A percentile compares a stretch with the other conserved stretches of the same genome.
Conservation (phyloP, 2,329 filamentous ascomycete species). For the Trichophaea hybrida region DNA sequence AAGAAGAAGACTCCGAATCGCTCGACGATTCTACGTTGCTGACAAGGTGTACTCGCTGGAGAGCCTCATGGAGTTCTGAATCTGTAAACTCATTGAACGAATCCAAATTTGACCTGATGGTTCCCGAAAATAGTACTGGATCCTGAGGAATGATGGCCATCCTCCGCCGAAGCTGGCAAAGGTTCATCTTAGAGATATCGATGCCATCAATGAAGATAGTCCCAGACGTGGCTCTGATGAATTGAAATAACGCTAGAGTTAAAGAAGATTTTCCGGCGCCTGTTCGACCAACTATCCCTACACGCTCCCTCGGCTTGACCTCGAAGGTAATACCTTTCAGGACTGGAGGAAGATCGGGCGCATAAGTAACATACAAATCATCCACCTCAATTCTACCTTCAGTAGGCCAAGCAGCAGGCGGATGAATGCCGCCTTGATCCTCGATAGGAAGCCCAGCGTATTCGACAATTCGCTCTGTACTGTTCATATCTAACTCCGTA, state of each 20-base stretch:
- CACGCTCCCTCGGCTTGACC: constrained; percentile 50
- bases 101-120: constrained; percentile 61
- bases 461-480: constrained; percentile 57
- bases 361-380: constrained; percentile 58
- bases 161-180: constrained; percentile 56
- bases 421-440: constrained; percentile 44
- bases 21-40: constrained; percentile 7
- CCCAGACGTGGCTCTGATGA: constrained; percentile 54
- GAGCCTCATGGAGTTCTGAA: constrained; percentile 51
- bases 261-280: constrained; percentile 66
- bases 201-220: constrained; percentile 56
- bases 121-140: constrained; percentile 68
- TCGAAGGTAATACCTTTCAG: constrained; percentile 54
- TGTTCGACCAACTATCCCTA: constrained; percentile 66
- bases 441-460: constrained; percentile 58
- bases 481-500: constrained; percentile 53
- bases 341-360: constrained; percentile 54
- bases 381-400: constrained; percentile 59
- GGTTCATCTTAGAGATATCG: constrained; percentile 56
- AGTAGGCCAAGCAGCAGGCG: constrained; percentile 60
- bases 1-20: constrained; percentile 9
- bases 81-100: constrained; percentile 59
- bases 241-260: constrained; percentile 62
- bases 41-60: constrained; percentile 54
- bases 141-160: constrained; percentile 74